These are phyloP conservation scores for Alternaria gaisen DNA, from an alignment of 2,329 filamentous ascomycete species.

Conservation along the genomic window DNA sequence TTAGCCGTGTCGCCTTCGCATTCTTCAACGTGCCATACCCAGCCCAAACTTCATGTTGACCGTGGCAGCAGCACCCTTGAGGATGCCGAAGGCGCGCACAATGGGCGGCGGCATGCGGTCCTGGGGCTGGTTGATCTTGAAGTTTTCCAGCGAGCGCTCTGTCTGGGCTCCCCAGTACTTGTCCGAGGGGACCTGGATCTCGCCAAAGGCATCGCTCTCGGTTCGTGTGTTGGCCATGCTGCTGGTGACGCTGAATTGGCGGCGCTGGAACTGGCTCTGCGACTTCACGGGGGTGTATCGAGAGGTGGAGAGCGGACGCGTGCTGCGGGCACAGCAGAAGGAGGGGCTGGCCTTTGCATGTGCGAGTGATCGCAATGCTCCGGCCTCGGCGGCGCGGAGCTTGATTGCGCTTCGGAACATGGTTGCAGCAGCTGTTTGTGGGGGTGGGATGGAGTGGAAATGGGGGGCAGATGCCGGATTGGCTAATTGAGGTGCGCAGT, in stretches of 20 bases:
- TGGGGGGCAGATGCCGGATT: slow-evolving; percentile 11
- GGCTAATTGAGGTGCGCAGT: slow-evolving; percentile 15
- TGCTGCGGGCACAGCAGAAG: slow-evolving; percentile 31
- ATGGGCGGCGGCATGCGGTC: slow-evolving; percentile 97
- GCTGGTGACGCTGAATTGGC: slow-evolving; percentile 45
- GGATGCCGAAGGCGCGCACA: slow-evolving; percentile 91
- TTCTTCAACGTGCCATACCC: slow-evolving; percentile 60
- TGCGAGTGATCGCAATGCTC: slow-evolving; percentile 44
- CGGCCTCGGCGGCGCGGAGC: slow-evolving; percentile 48
- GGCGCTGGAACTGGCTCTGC: slow-evolving; percentile 30
- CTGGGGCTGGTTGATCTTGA: slow-evolving; percentile 98
- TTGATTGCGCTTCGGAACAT: slow-evolving; percentile 49
- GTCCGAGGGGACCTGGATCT: slow-evolving; percentile 88
- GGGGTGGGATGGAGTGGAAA: slow-evolving; percentile 8
- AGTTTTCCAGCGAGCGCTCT: slow-evolving; percentile 94
- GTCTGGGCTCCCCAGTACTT: slow-evolving; percentile 99
- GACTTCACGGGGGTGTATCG: slow-evolving; percentile 30
- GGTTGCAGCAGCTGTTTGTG: slow-evolving; percentile 19
- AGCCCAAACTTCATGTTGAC: slow-evolving; percentile 97
- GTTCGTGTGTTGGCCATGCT: slow-evolving; percentile 68
- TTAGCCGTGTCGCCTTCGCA: slow-evolving; percentile 25
- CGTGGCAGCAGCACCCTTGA: slow-evolving; percentile 94
- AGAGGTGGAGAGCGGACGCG: slow-evolving; percentile 42
- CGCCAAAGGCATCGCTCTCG: slow-evolving; percentile 97
- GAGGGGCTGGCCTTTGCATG: slow-evolving; percentile 48